These are phyloP conservation scores for Platanthera guangdongensis DNA, from an alignment of 106 monocot species.

Conservation along the genomic window DNA sequence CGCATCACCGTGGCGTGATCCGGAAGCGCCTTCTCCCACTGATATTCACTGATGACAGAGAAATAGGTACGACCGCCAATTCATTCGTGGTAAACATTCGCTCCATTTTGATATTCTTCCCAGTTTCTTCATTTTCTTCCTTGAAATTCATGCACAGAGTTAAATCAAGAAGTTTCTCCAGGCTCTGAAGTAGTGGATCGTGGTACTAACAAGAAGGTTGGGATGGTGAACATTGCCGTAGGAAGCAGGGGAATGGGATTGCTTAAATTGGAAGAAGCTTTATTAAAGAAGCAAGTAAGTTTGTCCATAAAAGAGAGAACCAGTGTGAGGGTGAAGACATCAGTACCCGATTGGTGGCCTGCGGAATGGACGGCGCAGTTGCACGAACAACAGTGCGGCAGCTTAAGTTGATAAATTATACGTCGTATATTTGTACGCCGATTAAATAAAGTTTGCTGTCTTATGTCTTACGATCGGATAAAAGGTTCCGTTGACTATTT, in stretches of 20 bases:
- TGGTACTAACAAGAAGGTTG: conserved; percentile 63
- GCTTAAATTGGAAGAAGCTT: conserved; percentile 56
- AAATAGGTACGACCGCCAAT: conserved; percentile 31
- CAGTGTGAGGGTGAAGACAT: conserved; percentile 42
- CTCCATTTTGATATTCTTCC: background rate
- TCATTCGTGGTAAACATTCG: background rate
- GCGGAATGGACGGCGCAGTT: conserved; percentile 51
- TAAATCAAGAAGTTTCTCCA: conserved; percentile 48
- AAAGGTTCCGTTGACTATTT: too few relatives aligned
- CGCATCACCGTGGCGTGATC: conserved; percentile 92
- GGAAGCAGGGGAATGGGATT: conserved; percentile 77
- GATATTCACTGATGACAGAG: conserved; percentile 37
- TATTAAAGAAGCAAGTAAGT: conserved; percentile 26
- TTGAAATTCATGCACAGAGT: conserved; percentile 23
- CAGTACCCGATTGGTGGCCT: conserved; percentile 93
- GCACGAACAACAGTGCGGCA: conserved; percentile 30
- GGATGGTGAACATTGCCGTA: conserved; percentile 39
- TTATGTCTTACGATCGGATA: too few relatives aligned
- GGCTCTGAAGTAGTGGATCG: conserved; percentile 55
- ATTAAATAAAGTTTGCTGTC: too few relatives aligned
- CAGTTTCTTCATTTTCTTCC: background rate
- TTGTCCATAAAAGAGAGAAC: conserved; percentile 45
- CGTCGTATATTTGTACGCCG: too few relatives aligned
- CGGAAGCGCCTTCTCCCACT: conserved; percentile 87
- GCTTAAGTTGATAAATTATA: background rate